A percentile compares a stretch with the other conserved stretches of the same genome.
Conservation (phyloP, 225 moss, liverwort and hornwort genomes). For the Ulota crispa region DNA sequence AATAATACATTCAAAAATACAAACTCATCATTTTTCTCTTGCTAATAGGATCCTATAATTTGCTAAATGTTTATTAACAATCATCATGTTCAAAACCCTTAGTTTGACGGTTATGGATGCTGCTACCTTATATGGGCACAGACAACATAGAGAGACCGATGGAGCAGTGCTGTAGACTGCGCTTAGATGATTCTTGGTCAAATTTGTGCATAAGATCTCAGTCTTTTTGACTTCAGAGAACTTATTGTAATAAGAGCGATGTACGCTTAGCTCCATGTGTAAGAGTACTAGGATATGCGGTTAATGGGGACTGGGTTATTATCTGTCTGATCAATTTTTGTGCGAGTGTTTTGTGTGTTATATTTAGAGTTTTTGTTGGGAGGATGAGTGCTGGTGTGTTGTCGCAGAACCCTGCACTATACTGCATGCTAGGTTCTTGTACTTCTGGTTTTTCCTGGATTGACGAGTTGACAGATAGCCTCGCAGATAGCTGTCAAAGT, state of each 20-base stretch:
- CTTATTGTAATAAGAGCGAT: constrained; percentile 30
- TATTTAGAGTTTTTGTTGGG: not conserved
- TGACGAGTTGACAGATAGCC: too few relatives aligned
- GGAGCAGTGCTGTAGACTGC: constrained; percentile 1
- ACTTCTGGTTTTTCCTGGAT: not conserved
- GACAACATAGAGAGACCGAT: not conserved
- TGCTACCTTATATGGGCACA: not conserved
- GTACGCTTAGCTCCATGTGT: not conserved
- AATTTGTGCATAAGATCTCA: constrained; percentile 41
- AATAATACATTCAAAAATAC: too few relatives aligned
- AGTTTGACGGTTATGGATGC: too few relatives aligned
- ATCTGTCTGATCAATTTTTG: not conserved
- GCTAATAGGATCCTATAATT: too few relatives aligned
- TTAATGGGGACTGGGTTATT: not conserved
- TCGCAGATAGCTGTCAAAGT: too few relatives aligned
- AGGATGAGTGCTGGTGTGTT: not conserved
- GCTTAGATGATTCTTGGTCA: constrained; percentile 9
- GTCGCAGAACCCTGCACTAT: not conserved
- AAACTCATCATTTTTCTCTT: too few relatives aligned
- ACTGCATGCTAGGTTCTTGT: too few relatives aligned
- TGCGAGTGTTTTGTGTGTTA: not conserved
- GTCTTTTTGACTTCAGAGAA: constrained; percentile 18
- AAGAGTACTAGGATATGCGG: not conserved
- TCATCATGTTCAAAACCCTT: too few relatives aligned
- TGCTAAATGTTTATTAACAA: too few relatives aligned